Evolutionary conservation across 257 asterid species (phyloP).

Genomic region (Lantana camara): DNA sequence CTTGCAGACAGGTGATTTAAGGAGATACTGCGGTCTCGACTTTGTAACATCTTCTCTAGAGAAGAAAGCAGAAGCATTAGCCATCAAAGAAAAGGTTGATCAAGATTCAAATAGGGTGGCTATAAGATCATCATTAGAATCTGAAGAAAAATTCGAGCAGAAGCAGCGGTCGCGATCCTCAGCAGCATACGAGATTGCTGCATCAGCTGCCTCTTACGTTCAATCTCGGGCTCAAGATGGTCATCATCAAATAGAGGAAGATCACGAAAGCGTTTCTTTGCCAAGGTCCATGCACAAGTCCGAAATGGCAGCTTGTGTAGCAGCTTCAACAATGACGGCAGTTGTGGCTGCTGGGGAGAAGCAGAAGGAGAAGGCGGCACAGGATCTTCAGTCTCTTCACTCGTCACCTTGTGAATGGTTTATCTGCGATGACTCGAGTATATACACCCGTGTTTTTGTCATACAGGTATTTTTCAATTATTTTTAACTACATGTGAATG

Average conservation of each 20-base stretch:
- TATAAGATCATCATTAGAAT: neutral
- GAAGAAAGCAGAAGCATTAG: constrained; percentile 69
- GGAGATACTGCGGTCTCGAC: constrained; percentile 64
- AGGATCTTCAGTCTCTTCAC: constrained; percentile 80
- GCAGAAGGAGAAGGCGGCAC: constrained; percentile 76
- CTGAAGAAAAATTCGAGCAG: neutral
- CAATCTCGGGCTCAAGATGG: constrained; percentile 47
- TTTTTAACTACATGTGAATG: too few relatives aligned
- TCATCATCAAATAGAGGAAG: constrained; percentile 19
- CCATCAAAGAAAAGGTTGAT: constrained; percentile 44
- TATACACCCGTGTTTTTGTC: constrained; percentile 70
- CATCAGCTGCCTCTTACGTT: constrained; percentile 77
- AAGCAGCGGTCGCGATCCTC: constrained; percentile 34
- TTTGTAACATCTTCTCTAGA: constrained; percentile 78
- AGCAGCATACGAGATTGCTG: constrained; percentile 81
- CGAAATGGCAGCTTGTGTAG: constrained; percentile 75
- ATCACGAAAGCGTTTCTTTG: constrained; percentile 15
- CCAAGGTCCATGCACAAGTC: constrained; percentile 38
- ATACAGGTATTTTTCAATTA: constrained; percentile 58
- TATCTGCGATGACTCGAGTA: constrained; percentile 70
- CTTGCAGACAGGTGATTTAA: constrained; percentile 70
- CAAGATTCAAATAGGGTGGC: constrained; percentile 37
- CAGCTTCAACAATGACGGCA: constrained; percentile 87
- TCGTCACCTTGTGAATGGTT: constrained; percentile 94
- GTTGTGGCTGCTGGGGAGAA: constrained; percentile 82